A percentile compares a stretch with the other conserved stretches of the same genome.
Evolutionary conservation across 441 rosid genomes (phyloP).

Genomic region (Kokia cookei): DNA sequence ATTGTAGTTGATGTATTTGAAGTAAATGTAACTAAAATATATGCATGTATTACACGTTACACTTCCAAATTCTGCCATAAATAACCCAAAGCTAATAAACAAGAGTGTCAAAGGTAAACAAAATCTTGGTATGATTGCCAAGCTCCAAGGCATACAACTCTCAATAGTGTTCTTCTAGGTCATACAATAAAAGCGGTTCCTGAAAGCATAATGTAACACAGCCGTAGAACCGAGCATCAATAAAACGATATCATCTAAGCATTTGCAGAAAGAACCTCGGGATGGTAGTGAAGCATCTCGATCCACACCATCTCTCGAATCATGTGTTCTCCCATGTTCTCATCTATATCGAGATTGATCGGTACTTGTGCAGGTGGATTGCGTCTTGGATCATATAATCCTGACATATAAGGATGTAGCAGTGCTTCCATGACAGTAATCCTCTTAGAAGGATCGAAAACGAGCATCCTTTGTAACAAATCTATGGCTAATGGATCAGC

Average conservation of each 20-base stretch:
- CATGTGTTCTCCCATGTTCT: conserved; percentile 40
- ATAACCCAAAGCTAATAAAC: conserved; percentile 3
- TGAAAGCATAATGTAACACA: background rate
- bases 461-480: conserved; percentile 55
- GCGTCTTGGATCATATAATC: conserved; percentile 41
- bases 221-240: background rate
- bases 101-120: conserved; percentile 4
- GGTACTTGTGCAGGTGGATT: conserved; percentile 57
- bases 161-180: background rate
- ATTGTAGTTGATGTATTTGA: conserved; percentile 12
- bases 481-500: conserved; percentile 65
- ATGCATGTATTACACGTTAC: conserved; percentile 1
- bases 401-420: conserved; percentile 53
- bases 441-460: conserved; percentile 57
- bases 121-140: conserved; percentile 3
- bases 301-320: conserved; percentile 64
- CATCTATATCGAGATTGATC: conserved; percentile 42
- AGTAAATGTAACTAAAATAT: no score
- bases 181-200: background rate
- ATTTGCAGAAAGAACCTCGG: conserved; percentile 24
- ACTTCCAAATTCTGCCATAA: background rate
- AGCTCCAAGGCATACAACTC: background rate
- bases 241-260: conserved; percentile 7
- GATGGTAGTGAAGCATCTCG: conserved; percentile 59
- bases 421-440: conserved; percentile 56